Evolutionary conservation across 2,329 filamentous ascomycete genomes (phyloP), one percentile per base, ranked within the genome.

Genomic region (Sphaerulina vaccinii): DNA sequence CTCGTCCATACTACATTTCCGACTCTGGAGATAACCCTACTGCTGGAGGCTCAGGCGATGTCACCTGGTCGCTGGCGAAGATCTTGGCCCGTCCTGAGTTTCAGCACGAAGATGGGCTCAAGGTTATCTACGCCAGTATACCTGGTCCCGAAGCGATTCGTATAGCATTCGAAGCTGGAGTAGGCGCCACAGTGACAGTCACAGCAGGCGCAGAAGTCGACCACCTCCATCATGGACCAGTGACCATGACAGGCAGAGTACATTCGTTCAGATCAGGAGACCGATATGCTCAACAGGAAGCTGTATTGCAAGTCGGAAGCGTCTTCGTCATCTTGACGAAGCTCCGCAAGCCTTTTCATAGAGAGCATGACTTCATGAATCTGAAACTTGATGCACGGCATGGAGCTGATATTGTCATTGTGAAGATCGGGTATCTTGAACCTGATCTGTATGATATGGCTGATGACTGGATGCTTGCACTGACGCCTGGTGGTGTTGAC

Each of bases 21-120:
- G 58, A 61, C 27, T 59, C 56, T n/a, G 58, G 58, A 18, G 58
- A 61, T 32, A 61, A 61, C 49, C 58, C 56, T 1, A 61, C 58
- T 2, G 58, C 58, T 4, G 58, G 58, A 2, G 58, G 58, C 4
- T 46, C 51, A 21, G 58, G 58, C 22, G 58, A 61, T 27, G 58
- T 61, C 11, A 59, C 58, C 11, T 61, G 56, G 56, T 57, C 54
- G 18, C 21, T 57, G 16, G 19, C 36, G 8, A 51, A 36, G 16
- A 41, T 61, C 5, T 41, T 61, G 7, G n/a, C 16, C 2, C 49
- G 54, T 16, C 5, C 22, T 3, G 56, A 57, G 15, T 47, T 59
- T 40, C 15, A 45, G 7, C 6, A 5, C 2, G 21, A 5, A 2
- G 10, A 23, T 18, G 51, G 49, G 5, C 43, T 54, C 15, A 55